A percentile compares a stretch with the other conserved stretches of the same genome.
These are phyloP conservation scores for Dryas alaskensis DNA, from an alignment of 306 rosid species.

Conservation along the genomic window DNA sequence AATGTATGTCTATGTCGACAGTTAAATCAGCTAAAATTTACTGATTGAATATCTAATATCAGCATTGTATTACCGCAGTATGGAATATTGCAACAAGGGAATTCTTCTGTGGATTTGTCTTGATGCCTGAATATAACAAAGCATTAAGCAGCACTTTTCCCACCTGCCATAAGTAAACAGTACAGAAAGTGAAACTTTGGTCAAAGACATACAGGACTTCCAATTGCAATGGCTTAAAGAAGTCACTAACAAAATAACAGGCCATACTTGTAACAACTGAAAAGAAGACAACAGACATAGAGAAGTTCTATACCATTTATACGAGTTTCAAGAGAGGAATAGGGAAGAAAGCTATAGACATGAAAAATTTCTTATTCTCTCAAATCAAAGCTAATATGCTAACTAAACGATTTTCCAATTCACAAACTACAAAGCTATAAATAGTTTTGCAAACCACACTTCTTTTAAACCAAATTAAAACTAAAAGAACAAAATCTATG, in stretches of 20 bases:
- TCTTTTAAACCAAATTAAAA: neutral
- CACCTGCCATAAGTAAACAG: constrained; percentile 53
- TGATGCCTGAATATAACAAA: constrained; percentile 85
- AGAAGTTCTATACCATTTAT: neutral
- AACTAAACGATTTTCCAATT: neutral
- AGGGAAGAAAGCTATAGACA: neutral
- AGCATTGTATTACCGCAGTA: constrained; percentile 59
- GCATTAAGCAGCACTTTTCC: constrained; percentile 94
- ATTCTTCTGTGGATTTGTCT: constrained; percentile 86
- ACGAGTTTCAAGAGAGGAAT: neutral
- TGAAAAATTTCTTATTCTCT: neutral
- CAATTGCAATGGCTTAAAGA: constrained; percentile 1
- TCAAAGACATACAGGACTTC: neutral
- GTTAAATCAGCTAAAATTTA: neutral
- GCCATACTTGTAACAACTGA: neutral
- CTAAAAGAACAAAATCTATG: neutral
- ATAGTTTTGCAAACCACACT: neutral
- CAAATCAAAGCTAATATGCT: neutral
- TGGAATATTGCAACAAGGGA: constrained; percentile 90
- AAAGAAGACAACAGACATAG: neutral
- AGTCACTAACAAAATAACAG: neutral
- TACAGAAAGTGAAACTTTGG: constrained; percentile 26
- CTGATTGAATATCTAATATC: neutral
- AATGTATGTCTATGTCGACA: no score
- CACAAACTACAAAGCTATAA: neutral